Evolutionary conservation across 129 eudicot genomes (phyloP).

Genomic region (Flaveria sonorensis): DNA sequence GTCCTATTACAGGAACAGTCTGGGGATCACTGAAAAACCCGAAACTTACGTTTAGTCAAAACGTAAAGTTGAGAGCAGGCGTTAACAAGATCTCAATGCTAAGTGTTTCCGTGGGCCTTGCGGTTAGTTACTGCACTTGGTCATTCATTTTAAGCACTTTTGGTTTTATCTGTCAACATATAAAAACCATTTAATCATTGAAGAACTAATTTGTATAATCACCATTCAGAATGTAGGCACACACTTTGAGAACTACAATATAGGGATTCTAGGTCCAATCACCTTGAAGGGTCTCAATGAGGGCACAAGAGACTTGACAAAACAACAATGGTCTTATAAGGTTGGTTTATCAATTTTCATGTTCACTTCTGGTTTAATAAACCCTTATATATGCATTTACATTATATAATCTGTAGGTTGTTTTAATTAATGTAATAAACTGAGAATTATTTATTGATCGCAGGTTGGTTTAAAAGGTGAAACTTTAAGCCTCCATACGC

Average conservation of each 20-base stretch:
- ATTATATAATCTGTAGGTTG: background rate
- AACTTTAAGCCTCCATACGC: slow-evolving; percentile 51
- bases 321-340: slow-evolving; percentile 83
- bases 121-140: slow-evolving; percentile 49
- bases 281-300: slow-evolving; percentile 68
- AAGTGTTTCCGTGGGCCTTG: slow-evolving; percentile 76
- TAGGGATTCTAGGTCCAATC: slow-evolving; percentile 90
- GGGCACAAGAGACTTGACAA: slow-evolving; percentile 79
- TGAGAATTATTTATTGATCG: background rate
- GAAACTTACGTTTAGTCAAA: slow-evolving; percentile 51
- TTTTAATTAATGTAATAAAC: background rate
- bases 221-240: slow-evolving; percentile 73
- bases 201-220: slow-evolving; percentile 12
- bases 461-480: slow-evolving; percentile 90
- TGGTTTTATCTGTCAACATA: slow-evolving; percentile 7
- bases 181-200: background rate
- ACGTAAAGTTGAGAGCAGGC: slow-evolving; percentile 66
- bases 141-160: background rate
- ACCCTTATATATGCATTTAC: background rate
- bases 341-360: slow-evolving; percentile 36
- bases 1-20: slow-evolving; percentile 51
- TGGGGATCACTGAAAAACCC: slow-evolving; percentile 68
- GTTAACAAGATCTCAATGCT: slow-evolving; percentile 76
- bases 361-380: background rate
- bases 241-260: slow-evolving; percentile 72